Base-by-base conservation (phyloP, 202 grass and related monocot genomes). In the Panicum hallii region DNA sequence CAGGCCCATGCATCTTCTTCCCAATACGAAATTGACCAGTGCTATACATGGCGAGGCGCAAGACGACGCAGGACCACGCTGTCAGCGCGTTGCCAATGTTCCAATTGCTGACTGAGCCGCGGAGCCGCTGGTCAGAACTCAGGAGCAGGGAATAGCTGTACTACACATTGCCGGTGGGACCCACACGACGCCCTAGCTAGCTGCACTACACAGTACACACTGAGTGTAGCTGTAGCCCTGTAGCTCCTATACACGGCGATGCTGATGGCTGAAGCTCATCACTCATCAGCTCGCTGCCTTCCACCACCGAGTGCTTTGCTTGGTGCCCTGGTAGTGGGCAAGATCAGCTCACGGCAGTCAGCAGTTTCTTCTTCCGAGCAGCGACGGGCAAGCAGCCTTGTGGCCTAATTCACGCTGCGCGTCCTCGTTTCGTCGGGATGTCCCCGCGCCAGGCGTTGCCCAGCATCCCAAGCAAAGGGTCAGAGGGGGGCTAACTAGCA, bases 381-480 rank as follows among this genome's bases (percentile, higher is more conserved):
- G 26, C 26, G 26, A 26, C 26, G 26, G 26, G 26, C 26, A 26
- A 26, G 26, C 26, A 26, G 26, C 26, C 26, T 26, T 26, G 26
- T 26, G 26, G 26, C 26, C 26, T 26, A 26, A 26, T 26, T 26
- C 26, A 26, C 26, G 26, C 26, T 0, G 26, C 26, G 26, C 26
- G 26, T 26, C 26, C 26, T 26, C 26, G 26, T 26, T 26, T 34
- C 78, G 12, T 78, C 44, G 89, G 86, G 88, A 89, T 89, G 80
- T 89, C 88, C 74, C 44, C 63, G 10, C 68, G 5, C 1, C 10
- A 81, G 6, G 36, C 66, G 68, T 87, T 91, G 83, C 26, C 56
- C 36, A 49, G 52, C 78, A 88, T 87, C 42, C 71, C 15, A 89
- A 87, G 90, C 83, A 92, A 92, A 83, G 87, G 4, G 56, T 38